Evolutionary conservation across 192 early-diverging fungal species (phyloP).

Genomic region (Gonapodya prolifera): DNA sequence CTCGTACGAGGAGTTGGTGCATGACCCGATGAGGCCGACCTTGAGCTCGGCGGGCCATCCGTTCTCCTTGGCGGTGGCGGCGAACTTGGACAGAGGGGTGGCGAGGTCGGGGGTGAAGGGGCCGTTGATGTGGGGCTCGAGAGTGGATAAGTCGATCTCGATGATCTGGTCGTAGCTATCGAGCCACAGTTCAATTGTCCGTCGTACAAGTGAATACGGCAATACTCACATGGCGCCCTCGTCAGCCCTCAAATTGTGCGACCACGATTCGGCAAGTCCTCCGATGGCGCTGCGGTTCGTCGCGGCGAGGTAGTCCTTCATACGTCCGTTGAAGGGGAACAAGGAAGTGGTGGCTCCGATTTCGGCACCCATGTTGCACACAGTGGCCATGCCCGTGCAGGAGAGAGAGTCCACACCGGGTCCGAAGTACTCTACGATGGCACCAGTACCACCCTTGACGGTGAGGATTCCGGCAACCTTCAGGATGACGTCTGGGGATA

Average conservation of each 20-base stretch:
- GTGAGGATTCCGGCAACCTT: constrained; percentile 89
- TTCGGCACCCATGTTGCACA: constrained; percentile 99
- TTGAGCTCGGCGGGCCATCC: constrained; percentile 80
- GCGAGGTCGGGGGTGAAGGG: constrained; percentile 87
- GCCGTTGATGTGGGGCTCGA: constrained; percentile 96
- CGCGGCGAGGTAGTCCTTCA: constrained; percentile 81
- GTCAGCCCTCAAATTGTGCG: constrained; percentile 83
- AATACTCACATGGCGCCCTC: constrained; percentile 47
- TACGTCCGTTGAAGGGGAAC: constrained; percentile 88
- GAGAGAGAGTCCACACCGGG: constrained; percentile 85
- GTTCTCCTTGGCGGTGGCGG: constrained; percentile 70
- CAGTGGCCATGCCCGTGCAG: constrained; percentile 97
- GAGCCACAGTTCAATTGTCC: neutral
- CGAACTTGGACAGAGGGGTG: constrained; percentile 87
- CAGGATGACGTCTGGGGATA: constrained; percentile 67
- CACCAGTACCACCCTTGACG: constrained; percentile 93
- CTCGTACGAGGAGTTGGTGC: constrained; percentile 98
- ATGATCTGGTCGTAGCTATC: constrained; percentile 76
- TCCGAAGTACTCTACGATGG: constrained; percentile 97
- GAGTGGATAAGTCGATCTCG: constrained; percentile 82
- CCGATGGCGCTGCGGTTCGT: constrained; percentile 74
- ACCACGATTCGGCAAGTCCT: constrained; percentile 59
- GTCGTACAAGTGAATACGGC: neutral
- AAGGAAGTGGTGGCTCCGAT: constrained; percentile 95
- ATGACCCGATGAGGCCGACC: constrained; percentile 90